Evolutionary conservation across 352 stramenopile genomes (phyloP).

Genomic region (Globisporangium irregulare): DNA sequence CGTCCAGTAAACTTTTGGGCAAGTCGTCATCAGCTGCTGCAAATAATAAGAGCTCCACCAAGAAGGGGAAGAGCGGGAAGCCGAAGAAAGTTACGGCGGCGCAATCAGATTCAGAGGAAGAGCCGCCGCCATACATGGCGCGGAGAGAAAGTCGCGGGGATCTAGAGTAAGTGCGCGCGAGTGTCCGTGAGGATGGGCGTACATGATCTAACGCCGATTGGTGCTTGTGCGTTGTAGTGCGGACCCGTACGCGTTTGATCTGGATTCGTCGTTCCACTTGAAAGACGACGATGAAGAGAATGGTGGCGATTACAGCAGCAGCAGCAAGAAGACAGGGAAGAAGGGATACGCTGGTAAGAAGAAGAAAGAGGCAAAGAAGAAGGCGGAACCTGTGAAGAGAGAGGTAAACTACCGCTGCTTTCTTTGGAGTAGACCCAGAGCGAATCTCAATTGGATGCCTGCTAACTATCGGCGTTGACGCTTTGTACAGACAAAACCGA

Average conservation of each 20-base stretch:
- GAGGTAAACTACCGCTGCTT: conserved; percentile 10
- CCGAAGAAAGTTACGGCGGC: conserved; percentile 7
- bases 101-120: conserved; percentile 49
- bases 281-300: conserved; percentile 23
- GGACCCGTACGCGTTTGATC: conserved; percentile 78
- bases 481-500: conserved; percentile 20
- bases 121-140: conserved; percentile 58
- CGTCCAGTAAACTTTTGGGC: conserved; percentile 34
- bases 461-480: not conserved
- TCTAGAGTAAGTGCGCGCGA: conserved; percentile 24
- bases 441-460: not conserved
- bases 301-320: conserved; percentile 4
- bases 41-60: conserved; percentile 28
- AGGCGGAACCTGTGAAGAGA: conserved; percentile 27
- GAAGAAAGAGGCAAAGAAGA: conserved; percentile 32
- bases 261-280: conserved; percentile 34
- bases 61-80: conserved; percentile 15
- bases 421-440: not conserved
- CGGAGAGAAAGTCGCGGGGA: conserved; percentile 13
- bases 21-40: conserved; percentile 18
- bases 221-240: conserved; percentile 20
- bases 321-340: conserved; percentile 11
- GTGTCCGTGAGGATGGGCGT: not conserved
- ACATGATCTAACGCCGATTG: not conserved
- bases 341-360: not conserved